Conservation (phyloP, 1,139 yeast genomes). For the Kodamaea derodonti region DNA sequence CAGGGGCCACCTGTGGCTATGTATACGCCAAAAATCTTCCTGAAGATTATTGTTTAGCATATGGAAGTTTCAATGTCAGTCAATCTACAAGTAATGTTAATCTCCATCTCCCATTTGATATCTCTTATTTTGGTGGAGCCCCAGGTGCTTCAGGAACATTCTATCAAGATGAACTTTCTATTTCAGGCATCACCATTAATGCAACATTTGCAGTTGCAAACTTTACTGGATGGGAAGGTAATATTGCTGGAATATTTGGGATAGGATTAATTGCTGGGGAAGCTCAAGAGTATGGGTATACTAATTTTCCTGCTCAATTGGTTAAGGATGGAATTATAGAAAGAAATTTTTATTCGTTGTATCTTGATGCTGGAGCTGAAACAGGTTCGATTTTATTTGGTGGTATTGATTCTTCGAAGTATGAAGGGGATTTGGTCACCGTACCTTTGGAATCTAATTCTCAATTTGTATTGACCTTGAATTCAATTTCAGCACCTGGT, state of each 20-base stretch:
- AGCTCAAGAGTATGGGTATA: constrained; percentile 27
- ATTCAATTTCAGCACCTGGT: constrained; percentile 1
- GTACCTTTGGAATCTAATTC: constrained; percentile 5
- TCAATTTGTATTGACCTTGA: constrained; percentile 6
- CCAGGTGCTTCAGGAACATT: constrained; percentile 8
- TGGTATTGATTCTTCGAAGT: constrained; percentile 54
- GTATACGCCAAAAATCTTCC: constrained; percentile 23
- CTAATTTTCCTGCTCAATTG: constrained; percentile 57
- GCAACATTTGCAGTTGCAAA: constrained; percentile 57
- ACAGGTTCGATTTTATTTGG: constrained; percentile 54
- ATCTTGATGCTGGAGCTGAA: constrained; percentile 30
- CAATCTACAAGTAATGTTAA: neutral
- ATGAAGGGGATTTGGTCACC: constrained; percentile 37
- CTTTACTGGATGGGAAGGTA: constrained; percentile 23
- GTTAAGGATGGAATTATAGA: constrained; percentile 46
- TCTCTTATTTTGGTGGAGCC: constrained; percentile 10
- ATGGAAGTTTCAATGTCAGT: neutral
- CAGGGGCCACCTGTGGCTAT: neutral
- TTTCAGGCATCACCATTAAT: constrained; percentile 18
- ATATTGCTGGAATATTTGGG: constrained; percentile 49
- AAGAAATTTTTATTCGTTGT: constrained; percentile 49
- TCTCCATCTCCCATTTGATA: constrained; percentile 6
- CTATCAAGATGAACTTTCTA: neutral
- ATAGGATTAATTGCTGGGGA: constrained; percentile 55
- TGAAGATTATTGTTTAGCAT: neutral